These are phyloP conservation scores for Schoenoplectus tabernaemontani DNA, from an alignment of 202 grass and related monocot species.

Conservation along the genomic window DNA sequence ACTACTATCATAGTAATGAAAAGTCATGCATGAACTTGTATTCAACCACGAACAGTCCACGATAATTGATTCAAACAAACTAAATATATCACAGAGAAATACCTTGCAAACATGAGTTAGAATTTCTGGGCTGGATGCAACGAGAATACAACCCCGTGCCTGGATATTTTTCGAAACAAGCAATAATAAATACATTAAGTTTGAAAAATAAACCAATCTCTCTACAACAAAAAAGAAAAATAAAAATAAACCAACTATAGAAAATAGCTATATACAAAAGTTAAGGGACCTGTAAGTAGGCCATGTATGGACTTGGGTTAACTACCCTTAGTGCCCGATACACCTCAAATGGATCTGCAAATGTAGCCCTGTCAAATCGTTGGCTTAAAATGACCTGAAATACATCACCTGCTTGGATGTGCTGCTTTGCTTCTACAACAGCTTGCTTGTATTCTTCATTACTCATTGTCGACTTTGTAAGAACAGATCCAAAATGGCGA, in stretches of 20 bases:
- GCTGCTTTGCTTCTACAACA: conserved; percentile 61
- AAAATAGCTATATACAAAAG: not conserved
- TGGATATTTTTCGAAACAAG: conserved; percentile 14
- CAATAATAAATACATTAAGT: conserved; percentile 19
- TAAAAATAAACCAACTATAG: no score
- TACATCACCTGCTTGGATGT: conserved; percentile 67
- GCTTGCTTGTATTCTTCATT: conserved; percentile 57
- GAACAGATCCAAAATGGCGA: conserved; percentile 32
- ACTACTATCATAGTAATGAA: not conserved
- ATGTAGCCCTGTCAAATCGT: conserved; percentile 69
- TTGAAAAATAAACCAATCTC: not conserved
- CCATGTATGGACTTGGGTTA: conserved; percentile 88
- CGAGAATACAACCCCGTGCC: conserved; percentile 82
- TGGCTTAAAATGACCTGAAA: conserved; percentile 89
- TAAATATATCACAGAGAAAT: not conserved
- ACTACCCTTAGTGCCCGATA: conserved; percentile 72
- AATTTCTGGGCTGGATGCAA: conserved; percentile 87
- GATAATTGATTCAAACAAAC: not conserved
- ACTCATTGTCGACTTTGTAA: conserved; percentile 58
- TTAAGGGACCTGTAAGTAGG: conserved; percentile 66
- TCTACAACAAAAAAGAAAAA: no score
- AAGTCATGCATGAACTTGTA: not conserved
- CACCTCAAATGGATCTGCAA: conserved; percentile 75
- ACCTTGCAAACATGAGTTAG: conserved; percentile 67
- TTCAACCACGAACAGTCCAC: not conserved